Percentiles rank a stretch among this genome's conserved stretches.
phyloP scores from a whole-genome alignment of 257 asterid genomes.

The Jaltomata sinuosa region DNA sequence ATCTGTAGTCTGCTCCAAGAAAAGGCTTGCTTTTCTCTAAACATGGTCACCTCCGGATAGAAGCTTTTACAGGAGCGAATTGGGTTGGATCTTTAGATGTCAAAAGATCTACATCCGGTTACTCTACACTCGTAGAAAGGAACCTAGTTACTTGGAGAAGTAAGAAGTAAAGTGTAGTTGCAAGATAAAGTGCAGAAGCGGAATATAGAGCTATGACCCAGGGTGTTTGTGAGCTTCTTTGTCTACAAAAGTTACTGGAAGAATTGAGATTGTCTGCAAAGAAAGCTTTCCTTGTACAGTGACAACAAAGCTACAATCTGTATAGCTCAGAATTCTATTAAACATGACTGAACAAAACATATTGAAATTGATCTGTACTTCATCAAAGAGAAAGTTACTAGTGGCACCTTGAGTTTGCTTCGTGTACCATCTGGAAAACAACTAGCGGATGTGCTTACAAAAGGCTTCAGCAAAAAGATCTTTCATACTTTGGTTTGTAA shows the following conservation, averaged over 20 bases:
- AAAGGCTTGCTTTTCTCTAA: background rate
- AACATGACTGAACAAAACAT: background rate
- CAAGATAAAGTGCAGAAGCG: background rate
- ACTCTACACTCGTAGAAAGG: background rate
- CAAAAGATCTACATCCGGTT: background rate
- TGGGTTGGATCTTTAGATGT: background rate
- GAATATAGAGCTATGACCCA: background rate
- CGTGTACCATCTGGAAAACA: no score
- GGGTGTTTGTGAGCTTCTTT: background rate
- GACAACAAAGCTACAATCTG: background rate
- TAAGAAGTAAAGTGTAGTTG: background rate
- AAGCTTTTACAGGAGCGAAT: background rate
- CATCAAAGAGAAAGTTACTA: background rate
- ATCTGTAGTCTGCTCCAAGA: background rate
- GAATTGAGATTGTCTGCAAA: background rate
- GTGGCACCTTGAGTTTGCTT: background rate
- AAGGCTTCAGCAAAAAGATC: no score
- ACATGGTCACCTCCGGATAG: background rate
- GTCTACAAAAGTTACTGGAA: background rate
- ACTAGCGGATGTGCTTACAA: no score
- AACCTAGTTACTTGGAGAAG: background rate
- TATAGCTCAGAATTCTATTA: background rate
- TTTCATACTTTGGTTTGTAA: no score
- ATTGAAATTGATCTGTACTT: background rate
- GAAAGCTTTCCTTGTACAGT: background rate